Evolutionary conservation across 371 early-diverging fungal species (phyloP), one percentile per base, ranked within the genome.

Genomic region (Mucor lusitanicus): DNA sequence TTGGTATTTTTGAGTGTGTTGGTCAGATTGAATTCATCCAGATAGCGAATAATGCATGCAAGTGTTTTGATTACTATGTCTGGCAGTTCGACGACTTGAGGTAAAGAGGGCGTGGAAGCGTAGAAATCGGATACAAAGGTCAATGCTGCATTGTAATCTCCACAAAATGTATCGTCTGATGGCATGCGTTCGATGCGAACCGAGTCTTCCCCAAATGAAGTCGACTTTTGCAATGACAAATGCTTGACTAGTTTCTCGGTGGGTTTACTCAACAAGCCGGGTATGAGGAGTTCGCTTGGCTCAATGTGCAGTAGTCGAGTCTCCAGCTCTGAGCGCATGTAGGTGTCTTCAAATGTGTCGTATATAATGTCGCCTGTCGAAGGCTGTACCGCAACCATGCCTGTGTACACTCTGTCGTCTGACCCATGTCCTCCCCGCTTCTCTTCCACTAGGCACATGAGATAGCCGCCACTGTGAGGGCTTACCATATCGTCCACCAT

Each of bases 281-380:
- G 90, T 0, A 92, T 61, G 19, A 96, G 75, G 8, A 96, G 63
- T 73, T 96, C 96, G 32, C 86, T 80, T 0, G 95, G 94, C 33
- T 86, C 88, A 39, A 94, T 74, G 69, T 94, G 93, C 53, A 85
- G 72, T 32, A 96, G 35, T 1, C 94, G 85, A 0, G 95, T 93
- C 66, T 94, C 95, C 9, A 95, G 82, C 61, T 91, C 93, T 32
- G 73, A 82, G 32, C 92, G 82, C 79, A 91, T 80, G 64, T 80
- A 83, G 0, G 85, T 83, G 67, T 95, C 95, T 15, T 83, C 77
- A 70, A 93, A 95, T 27, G 79, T 71, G 63, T 95, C 95, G 63
- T 90, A 91, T 3, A 93, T 74, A 15, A 95, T 78, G 54, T 90
- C 88, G 0, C 94, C 95, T 0, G 95, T 91, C 0, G 88, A 74